phyloP scores from a whole-genome alignment of 345 rosid species.

The Gossypium ekmanianum region DNA sequence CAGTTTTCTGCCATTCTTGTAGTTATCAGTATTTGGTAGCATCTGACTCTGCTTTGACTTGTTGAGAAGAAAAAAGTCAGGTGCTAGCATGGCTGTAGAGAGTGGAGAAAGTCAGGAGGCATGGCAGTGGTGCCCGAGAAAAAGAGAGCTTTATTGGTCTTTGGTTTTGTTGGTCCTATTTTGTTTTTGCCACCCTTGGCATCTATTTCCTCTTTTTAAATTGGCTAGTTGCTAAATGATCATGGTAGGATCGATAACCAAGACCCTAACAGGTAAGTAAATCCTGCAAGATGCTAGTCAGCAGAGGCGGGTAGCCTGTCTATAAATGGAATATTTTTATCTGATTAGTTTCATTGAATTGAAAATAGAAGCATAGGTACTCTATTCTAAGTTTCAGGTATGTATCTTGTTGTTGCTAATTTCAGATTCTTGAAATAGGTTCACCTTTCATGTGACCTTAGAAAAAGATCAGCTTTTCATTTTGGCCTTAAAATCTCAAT shows the following conservation, averaged over 20 bases:
- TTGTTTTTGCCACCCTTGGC: neutral
- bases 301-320: neutral
- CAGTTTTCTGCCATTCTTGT: neutral
- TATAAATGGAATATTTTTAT: neutral
- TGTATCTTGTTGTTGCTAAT: neutral
- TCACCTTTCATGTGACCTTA: neutral
- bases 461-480: neutral
- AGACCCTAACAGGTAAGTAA: neutral
- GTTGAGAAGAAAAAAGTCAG: neutral
- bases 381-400: neutral
- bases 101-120: neutral
- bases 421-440: neutral
- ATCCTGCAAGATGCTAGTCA: neutral
- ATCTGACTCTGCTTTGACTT: neutral
- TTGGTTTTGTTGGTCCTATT: neutral
- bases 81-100: neutral
- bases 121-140: neutral
- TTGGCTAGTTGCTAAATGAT: neutral
- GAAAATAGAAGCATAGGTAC: neutral
- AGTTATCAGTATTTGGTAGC: neutral
- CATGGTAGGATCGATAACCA: neutral
- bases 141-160: neutral
- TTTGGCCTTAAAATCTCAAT: neutral
- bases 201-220: neutral
- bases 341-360: neutral